Evolutionary conservation across 768 basidiomycete species (phyloP), one percentile per base, ranked within the genome.

Genomic region (Sporobolomyces pararoseus): DNA sequence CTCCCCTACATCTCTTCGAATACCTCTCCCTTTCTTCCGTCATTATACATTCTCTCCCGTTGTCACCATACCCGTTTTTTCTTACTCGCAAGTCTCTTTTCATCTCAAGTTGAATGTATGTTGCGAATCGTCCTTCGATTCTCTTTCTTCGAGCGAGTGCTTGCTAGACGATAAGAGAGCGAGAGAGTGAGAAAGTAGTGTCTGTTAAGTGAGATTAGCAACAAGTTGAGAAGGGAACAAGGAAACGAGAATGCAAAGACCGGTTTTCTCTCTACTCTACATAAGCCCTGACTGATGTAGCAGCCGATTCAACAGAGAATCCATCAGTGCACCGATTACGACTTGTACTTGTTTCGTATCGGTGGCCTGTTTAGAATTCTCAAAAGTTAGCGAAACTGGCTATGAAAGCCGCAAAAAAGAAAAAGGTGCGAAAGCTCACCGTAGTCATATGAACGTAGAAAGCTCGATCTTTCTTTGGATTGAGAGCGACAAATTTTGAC

Each of bases 401-500:
- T 17, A 13, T n/a, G n/a, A 42, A 2, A 31, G 25, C 21, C 34
- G 19, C 39, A 53, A 31, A 9, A 34, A 29, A 37, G 13, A 51
- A 35, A 37, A 50, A 35, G 51, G 31, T 7, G 21, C 7, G 5
- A 19, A n/a, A 2, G 47, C 53, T 46, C 54, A 50, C 54, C 27
- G 25, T 32, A 21, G 58, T 75, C 4, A 76, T 52, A 53, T 77
- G 76, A 16, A 66, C 53, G 67, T 82, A 82, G 23, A 82, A 77
- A 44, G 79, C 79, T 60, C 82, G 81, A 29, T 76, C 74, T 29
- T 89, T 88, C 68, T 87, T 90, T 81, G 94, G 90, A 79, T 97
- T 97, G 66, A 97, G 84, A 31, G 86, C 85, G 16, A 94, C 89
- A 79, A 98, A 97, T 59, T 90, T 86, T 70, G 86, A 83, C 16